Base-by-base conservation (phyloP, 1,284 basidiomycete species). In the Xerocomus amazonicus region DNA sequence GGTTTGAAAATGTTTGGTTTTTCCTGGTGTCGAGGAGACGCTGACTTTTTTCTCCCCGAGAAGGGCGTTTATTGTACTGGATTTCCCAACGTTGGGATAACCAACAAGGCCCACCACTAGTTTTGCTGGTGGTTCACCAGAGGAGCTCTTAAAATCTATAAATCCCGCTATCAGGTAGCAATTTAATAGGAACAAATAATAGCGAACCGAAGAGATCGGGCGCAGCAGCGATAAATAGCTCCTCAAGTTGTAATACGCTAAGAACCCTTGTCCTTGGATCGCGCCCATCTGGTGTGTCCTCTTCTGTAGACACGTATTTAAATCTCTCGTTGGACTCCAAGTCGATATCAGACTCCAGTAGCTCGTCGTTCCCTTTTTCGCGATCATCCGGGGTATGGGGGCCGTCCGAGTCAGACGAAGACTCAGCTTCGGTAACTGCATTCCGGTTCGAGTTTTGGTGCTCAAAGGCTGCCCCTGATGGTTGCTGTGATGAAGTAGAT, bases 1-100 rank as follows among this genome's bases (percentile, higher is more conserved):
- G 0, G 97, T 99, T 72, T 99, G 97, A 75, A 99, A 98, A 71
- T 99, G 97, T 68, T 99, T 99, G 28, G 97, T 99, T 71, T 99
- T 98, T 57, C 97, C 95, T 0, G 97, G 97, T 0, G 96, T 99
- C 0, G 94, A 85, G 2, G 95, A 98, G 8, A 97, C 96, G 60
- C 92, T 96, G 54, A 98, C 96, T 77, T 95, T 97, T 75, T 98
- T 97, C 61, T 90, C 87, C 29, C 97, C 87, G 45, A 98, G 83
- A 16, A 99, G 80, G 17, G 94, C 92, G 68, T 99, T 99, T 69
- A 99, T 98, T 9, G 97, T 86, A 55, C 89, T 93, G 1, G 92
- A 96, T 71, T 99, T 99, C 26, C 96, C 97, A 39, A 99, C 96
- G 65, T 99, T 99, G 1, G 96, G 96, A 65, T 97, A 97, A n/a